These are phyloP conservation scores for Cordyceps fumosorosea DNA, from an alignment of 2,329 filamentous ascomycete genomes.

Conservation along the genomic window DNA sequence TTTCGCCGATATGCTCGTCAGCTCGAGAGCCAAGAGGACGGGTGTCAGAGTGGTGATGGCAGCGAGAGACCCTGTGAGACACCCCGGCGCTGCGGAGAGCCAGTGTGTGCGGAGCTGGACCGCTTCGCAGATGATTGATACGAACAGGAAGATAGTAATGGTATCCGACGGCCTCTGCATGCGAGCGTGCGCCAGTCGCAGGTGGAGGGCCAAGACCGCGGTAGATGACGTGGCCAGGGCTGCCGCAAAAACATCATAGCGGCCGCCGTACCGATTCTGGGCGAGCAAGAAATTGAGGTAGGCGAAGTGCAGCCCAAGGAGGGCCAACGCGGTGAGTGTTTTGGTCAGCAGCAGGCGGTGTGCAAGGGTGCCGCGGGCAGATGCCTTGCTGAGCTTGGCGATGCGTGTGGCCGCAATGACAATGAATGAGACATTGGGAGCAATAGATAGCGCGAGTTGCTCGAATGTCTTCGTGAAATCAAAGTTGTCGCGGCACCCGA, in stretches of 20 bases:
- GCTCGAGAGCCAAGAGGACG: not conserved
- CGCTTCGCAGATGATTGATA: not conserved
- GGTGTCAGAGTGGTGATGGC: not conserved
- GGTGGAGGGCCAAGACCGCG: not conserved
- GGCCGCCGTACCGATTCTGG: not conserved
- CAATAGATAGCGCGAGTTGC: not conserved
- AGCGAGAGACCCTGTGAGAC: not conserved
- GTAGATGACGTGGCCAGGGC: not conserved
- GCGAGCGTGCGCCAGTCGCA: not conserved
- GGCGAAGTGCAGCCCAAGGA: not conserved
- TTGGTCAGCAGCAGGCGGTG: not conserved
- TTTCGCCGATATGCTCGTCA: not conserved
- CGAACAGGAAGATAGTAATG: not conserved
- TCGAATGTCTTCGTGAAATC: conserved; percentile 11
- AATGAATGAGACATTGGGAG: not conserved
- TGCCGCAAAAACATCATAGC: not conserved
- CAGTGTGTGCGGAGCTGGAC: conserved; percentile 5
- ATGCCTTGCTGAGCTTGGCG: not conserved
- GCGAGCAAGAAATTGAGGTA: not conserved
- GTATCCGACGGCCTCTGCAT: not conserved
- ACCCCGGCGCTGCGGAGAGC: not conserved
- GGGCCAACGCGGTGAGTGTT: not conserved
- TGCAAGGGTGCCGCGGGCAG: not conserved
- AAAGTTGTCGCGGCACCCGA: conserved; percentile 5
- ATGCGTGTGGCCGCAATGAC: not conserved